phyloP scores from a whole-genome alignment of 148 eudicot species.

The Cornus controversa region DNA sequence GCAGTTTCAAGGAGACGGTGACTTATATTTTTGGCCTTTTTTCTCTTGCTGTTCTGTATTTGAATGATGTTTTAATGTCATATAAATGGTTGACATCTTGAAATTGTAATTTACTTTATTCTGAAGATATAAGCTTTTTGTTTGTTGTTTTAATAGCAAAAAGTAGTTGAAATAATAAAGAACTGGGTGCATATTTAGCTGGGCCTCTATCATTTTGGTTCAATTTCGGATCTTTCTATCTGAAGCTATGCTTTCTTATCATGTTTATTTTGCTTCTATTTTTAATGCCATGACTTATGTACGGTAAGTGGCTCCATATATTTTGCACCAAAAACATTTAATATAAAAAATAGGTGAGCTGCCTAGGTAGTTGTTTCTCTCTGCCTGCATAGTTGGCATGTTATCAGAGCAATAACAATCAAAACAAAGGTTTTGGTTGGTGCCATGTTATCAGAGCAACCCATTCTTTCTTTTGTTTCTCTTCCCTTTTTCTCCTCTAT shows the following conservation, averaged over 20 bases:
- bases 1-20: conserved; percentile 63
- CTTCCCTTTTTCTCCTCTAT: no score
- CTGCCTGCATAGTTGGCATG: no score
- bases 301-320: not conserved
- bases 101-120: no score
- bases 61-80: not conserved
- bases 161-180: not conserved
- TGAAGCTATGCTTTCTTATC: not conserved
- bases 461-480: no score
- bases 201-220: not conserved
- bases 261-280: not conserved
- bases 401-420: no score
- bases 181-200: not conserved
- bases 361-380: no score
- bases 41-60: not conserved
- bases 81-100: not conserved
- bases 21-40: conserved; percentile 4
- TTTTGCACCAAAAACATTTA: not conserved
- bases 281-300: not conserved
- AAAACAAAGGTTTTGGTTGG: no score
- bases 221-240: not conserved
- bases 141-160: not conserved
- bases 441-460: no score
- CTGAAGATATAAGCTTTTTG: not conserved
- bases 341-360: no score